Evolutionary conservation across 345 rosid genomes (phyloP).

Genomic region (Eucalyptus guilfoylei): DNA sequence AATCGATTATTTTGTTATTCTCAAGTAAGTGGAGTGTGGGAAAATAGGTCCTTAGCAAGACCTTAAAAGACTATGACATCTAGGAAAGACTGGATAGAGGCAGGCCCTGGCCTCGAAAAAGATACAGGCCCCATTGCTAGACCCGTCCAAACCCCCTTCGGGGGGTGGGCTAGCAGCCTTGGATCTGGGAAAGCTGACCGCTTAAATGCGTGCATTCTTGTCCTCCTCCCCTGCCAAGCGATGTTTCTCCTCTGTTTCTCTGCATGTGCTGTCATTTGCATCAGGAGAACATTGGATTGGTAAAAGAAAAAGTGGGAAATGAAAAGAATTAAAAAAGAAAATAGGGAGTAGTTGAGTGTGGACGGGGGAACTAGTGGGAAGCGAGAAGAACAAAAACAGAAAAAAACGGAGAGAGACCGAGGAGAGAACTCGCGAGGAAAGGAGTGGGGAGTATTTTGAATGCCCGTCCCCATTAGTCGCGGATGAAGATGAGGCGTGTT

Average conservation of each 20-base stretch:
- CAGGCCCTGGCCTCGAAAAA: no score
- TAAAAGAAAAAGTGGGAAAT: no score
- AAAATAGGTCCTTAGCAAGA: no score
- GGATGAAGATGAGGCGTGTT: background rate
- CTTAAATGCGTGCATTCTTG: no score
- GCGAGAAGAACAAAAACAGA: background rate
- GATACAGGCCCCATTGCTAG: no score
- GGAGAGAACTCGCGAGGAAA: background rate
- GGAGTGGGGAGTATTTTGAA: no score
- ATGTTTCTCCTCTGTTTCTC: background rate
- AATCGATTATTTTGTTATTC: background rate
- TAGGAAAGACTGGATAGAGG: no score
- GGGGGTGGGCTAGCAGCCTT: no score
- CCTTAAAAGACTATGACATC: no score
- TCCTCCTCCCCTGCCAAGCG: background rate
- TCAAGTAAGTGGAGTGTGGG: background rate
- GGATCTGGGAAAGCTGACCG: no score
- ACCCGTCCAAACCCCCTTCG: no score
- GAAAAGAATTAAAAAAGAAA: no score
- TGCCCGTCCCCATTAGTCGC: background rate
- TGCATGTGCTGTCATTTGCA: background rate
- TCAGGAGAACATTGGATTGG: background rate
- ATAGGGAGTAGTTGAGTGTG: background rate
- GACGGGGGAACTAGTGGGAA: background rate
- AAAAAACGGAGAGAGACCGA: background rate